Evolutionary conservation across 768 basidiomycete species (phyloP).

Genomic region (Xerocomellus dryophilus): DNA sequence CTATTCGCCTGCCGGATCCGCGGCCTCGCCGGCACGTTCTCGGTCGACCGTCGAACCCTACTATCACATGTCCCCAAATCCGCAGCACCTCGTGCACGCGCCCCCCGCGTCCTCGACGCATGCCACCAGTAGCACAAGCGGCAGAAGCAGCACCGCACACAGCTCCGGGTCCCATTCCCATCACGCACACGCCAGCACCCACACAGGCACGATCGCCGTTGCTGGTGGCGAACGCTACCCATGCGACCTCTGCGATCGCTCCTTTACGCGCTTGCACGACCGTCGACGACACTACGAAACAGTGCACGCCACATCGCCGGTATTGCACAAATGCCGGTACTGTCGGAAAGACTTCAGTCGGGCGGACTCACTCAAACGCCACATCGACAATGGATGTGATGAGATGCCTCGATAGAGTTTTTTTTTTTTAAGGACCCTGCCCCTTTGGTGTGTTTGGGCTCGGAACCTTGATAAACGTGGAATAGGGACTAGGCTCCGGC

Average conservation of each 20-base stretch:
- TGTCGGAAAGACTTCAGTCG: constrained; percentile 81
- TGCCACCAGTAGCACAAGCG: constrained; percentile 5
- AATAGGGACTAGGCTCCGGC: constrained; percentile 9
- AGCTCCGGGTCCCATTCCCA: constrained; percentile 3
- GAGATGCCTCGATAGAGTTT: constrained; percentile 46
- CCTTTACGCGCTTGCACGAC: constrained; percentile 79
- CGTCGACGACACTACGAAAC: constrained; percentile 80
- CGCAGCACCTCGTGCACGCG: constrained; percentile 28
- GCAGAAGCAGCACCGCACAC: constrained; percentile 16
- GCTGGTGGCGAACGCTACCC: constrained; percentile 56
- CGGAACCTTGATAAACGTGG: constrained; percentile 15
- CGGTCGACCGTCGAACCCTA: constrained; percentile 37
- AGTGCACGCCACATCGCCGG: constrained; percentile 62
- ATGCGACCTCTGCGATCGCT: constrained; percentile 74
- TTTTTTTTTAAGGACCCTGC: not conserved
- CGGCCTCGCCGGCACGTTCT: constrained; percentile 25
- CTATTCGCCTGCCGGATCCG: constrained; percentile 31
- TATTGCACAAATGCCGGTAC: constrained; percentile 65
- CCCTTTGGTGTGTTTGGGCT: constrained; percentile 6
- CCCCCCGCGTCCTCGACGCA: constrained; percentile 12
- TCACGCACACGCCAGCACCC: constrained; percentile 4
- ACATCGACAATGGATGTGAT: constrained; percentile 78
- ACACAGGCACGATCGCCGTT: constrained; percentile 14
- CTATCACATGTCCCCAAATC: constrained; percentile 41
- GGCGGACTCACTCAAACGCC: constrained; percentile 76